Conservation (phyloP, 257 asterid genomes). For the Capsicum baccatum region DNA sequence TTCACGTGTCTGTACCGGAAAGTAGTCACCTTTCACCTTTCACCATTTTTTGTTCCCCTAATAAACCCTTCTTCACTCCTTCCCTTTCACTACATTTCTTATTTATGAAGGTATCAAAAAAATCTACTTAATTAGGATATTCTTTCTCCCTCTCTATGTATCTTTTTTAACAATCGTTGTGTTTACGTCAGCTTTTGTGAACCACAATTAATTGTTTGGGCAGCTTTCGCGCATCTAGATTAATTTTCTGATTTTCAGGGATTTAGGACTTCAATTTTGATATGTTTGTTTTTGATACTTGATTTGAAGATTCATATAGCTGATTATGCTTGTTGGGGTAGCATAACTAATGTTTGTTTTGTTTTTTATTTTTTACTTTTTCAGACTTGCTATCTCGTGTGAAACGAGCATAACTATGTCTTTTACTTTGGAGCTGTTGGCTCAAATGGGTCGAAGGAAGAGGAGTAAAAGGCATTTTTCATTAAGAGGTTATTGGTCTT, state of each 20-base stretch:
- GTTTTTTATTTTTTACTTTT: not conserved
- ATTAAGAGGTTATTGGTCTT: conserved; percentile 43
- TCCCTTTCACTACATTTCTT: conserved; percentile 22
- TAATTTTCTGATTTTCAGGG: conserved; percentile 26
- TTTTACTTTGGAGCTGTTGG: conserved; percentile 25
- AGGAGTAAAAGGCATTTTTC: conserved; percentile 42
- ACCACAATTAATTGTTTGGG: too few relatives aligned
- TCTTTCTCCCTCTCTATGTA: not conserved
- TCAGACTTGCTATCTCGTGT: conserved; percentile 25
- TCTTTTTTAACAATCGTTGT: too few relatives aligned
- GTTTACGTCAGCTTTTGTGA: too few relatives aligned
- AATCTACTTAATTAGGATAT: conserved; percentile 21
- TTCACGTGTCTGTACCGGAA: conserved; percentile 37
- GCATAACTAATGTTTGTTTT: conserved; percentile 11
- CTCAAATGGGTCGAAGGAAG: conserved; percentile 47
- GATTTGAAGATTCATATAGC: too few relatives aligned
- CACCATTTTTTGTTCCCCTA: not conserved
- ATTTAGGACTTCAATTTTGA: conserved; percentile 28
- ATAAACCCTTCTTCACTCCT: conserved; percentile 26
- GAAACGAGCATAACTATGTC: conserved; percentile 31
- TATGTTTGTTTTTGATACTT: not conserved
- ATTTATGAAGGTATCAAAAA: conserved; percentile 36
- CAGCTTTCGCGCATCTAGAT: too few relatives aligned
- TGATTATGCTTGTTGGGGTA: conserved; percentile 25
- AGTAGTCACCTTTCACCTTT: not conserved